Evolutionary conservation across 192 early-diverging fungal genomes (phyloP).

Genomic region (Anaeromyces robustus): DNA sequence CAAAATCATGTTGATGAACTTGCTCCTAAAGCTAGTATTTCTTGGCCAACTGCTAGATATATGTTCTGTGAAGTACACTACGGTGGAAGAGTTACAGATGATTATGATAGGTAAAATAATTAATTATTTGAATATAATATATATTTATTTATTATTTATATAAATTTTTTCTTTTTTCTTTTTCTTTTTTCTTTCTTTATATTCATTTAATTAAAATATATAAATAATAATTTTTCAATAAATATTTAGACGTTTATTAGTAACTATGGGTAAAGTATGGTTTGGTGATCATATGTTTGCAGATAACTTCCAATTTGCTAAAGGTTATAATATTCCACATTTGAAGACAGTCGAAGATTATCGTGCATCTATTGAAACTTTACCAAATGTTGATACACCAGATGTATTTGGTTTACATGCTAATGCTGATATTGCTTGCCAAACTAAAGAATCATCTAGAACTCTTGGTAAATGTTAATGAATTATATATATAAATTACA

Average conservation of each 20-base stretch:
- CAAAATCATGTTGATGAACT: constrained; percentile 54
- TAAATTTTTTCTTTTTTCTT: not conserved
- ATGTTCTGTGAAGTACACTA: constrained; percentile 59
- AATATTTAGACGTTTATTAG: constrained; percentile 24
- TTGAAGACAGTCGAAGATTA: constrained; percentile 47
- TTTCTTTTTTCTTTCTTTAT: constrained; percentile 5
- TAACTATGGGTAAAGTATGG: constrained; percentile 48
- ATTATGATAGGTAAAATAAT: constrained; percentile 35
- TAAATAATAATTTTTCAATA: too few species aligned
- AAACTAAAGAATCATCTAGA: constrained; percentile 39
- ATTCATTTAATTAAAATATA: too few species aligned
- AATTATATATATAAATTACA: too few species aligned
- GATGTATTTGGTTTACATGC: constrained; percentile 52
- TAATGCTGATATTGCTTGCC: constrained; percentile 44
- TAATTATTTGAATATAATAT: constrained; percentile 4
- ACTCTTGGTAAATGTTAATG: constrained; percentile 31
- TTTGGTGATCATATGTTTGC: constrained; percentile 53
- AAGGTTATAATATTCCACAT: constrained; percentile 46
- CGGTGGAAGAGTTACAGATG: constrained; percentile 47
- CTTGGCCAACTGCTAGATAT: constrained; percentile 41
- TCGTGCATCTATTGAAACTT: constrained; percentile 32
- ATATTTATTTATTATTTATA: not conserved
- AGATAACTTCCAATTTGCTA: constrained; percentile 46
- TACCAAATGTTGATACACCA: constrained; percentile 41
- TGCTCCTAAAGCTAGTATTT: constrained; percentile 39